Evolutionary conservation across 2,329 filamentous ascomycete genomes (phyloP), one percentile per base, ranked within the genome.

Genomic region (Talaromyces sp.): DNA sequence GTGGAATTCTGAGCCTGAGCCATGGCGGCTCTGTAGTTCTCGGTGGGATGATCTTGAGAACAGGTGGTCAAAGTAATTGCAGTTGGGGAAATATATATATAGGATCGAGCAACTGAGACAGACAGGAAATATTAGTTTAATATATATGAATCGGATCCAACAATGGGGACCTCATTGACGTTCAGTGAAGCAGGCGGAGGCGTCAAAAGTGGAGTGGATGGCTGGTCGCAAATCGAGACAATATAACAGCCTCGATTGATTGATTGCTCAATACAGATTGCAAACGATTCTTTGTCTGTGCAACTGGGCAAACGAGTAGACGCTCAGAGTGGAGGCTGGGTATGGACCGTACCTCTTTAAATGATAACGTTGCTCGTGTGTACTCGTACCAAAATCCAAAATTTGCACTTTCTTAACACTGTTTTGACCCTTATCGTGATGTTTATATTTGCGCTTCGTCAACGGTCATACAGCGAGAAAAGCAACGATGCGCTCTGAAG

Each of bases 1-100:
- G 79, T 77, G 67, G 79, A 73, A 56, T 72, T 71, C 70, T 77
- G 79, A 47, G 57, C 60, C 68, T 82, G 77, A 67, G 77, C 78
- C 80, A 82, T 81, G 19, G 48, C 52, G 62, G 65, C 62, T 58
- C 62, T 61, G 39, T 64, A 10, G 47, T 11, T 59, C 47, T 31
- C 35, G 56, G 39, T 9, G 47, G 22, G 60, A 41, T 62, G 39
- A 56, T 24, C 31, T 22, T 39, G 52, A 56, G 33, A 56, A 22
- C 19, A 5, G 52, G 33, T 37, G 11, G 33, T 56, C 52, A 56
- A 56, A 16, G 52, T 56, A 35, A n/a, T 56, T 39, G 52, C 52
- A 24, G 58, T 10, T 60, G 43, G 27, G n/a, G 14, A 41, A 13
- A 43, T 31, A 43, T 62, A 59, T 59, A 59, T 59, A 59, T 22